Evolutionary conservation across 306 rosid species (phyloP), one percentile per base, ranked within the genome.

Genomic region (Vigna nakashimae): DNA sequence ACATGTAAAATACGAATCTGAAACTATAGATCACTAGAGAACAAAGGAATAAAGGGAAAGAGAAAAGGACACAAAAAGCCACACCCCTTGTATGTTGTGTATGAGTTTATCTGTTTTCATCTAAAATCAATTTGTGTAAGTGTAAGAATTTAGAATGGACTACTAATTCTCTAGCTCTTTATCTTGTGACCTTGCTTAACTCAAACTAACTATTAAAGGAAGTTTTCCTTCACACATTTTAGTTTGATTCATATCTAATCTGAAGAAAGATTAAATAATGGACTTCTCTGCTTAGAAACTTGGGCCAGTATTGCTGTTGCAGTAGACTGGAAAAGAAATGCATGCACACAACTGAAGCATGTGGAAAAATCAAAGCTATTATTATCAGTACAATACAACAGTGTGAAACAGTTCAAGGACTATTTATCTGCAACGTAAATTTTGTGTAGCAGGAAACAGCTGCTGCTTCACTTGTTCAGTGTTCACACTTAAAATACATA

Each of bases 401-500:
- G 34, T 2, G 60, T 77, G 65, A 59, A 81, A 32, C 38, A 52
- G 64, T 50, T 78, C 43, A 45, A 70, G 56, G 80, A 73, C 26
- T 56, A 52, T 26, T 65, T 80, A 62, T 69, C 36, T 78, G 53
- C 56, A 28, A 64, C 10, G 73, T 13, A 69, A 59, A 59, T 49
- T 17, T 46, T 57, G 34, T 18, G 59, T 30, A 57, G 77, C 43
- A 85, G 58, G 40, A 58, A 87, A 74, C 65, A 45, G 17, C 50
- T 56, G 57, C 49, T 50, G 34, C 79, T 58, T 82, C 74, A 76
- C 48, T 59, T 38, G 48, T 42, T 64, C 69, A 38, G 49, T 36
- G 7, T 55, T 79, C 79, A 75, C 73, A 57, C 26, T 80, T 7
- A 57, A 77, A 57, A 50, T 52, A 46, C 57, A 64, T 50, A 48